Percentiles rank a stretch among this genome's conserved stretches.
phyloP scores from a whole-genome alignment of 163 green algal species.

The Chloroidium sp. region DNA sequence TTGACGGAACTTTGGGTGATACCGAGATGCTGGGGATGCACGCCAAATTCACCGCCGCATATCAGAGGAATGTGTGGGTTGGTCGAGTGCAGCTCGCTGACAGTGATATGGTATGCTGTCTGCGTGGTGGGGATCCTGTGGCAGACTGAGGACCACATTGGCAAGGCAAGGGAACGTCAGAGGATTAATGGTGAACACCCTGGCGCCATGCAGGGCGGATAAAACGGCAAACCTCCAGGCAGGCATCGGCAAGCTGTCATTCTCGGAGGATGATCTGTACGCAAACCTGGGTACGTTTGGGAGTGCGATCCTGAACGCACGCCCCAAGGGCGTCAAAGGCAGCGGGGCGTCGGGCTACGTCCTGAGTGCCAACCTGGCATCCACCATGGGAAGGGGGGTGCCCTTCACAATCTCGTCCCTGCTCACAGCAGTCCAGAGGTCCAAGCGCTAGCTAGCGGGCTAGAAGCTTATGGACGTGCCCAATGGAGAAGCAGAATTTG shows the following conservation, averaged over 20 bases:
- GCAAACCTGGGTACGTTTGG: constrained; percentile 47
- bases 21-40: too few species aligned
- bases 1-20: too few species aligned
- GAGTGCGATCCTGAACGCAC: constrained; percentile 36
- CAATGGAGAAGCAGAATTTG: too few species aligned
- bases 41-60: too few species aligned
- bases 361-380: constrained; percentile 33
- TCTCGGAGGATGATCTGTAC: constrained; percentile 28
- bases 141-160: too few species aligned
- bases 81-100: too few species aligned
- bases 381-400: constrained; percentile 37
- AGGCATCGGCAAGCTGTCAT: constrained; percentile 54
- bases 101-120: too few species aligned
- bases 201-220: constrained; percentile 33
- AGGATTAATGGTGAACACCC: too few species aligned
- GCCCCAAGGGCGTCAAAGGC: constrained; percentile 57
- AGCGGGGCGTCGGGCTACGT: constrained; percentile 44
- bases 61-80: too few species aligned
- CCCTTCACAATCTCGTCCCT: constrained; percentile 18
- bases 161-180: too few species aligned
- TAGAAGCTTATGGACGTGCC: too few species aligned
- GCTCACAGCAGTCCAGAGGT: not conserved
- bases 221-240: constrained; percentile 54
- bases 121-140: too few species aligned
- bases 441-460: not conserved